These are phyloP conservation scores for Globisporangium cederbergense DNA, from an alignment of 352 stramenopile genomes.

Conservation along the genomic window DNA sequence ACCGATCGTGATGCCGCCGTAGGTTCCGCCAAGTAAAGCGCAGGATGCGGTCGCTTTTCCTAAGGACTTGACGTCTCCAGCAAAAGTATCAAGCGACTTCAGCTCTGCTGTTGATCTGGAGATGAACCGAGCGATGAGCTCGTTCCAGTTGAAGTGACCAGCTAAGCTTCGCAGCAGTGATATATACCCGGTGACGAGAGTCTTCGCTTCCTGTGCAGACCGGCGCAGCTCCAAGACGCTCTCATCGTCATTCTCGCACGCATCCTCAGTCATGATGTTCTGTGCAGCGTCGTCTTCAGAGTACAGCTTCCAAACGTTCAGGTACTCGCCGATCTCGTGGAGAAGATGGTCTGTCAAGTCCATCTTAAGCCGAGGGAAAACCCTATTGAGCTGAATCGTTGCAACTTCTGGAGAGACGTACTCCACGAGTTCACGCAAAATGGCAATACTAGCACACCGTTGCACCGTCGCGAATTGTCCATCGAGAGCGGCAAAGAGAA, in stretches of 20 bases:
- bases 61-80: conserved; percentile 8
- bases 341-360: conserved; percentile 44
- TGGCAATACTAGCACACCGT: conserved; percentile 35
- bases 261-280: neutral
- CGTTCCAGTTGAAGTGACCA: conserved; percentile 29
- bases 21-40: conserved; percentile 52
- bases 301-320: conserved; percentile 49
- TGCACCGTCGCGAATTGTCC: conserved; percentile 43
- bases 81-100: neutral
- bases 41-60: conserved; percentile 36
- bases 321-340: conserved; percentile 20
- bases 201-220: conserved; percentile 42
- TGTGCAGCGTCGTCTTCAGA: conserved; percentile 14
- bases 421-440: conserved; percentile 44
- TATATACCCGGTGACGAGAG: conserved; percentile 39
- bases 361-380: conserved; percentile 18
- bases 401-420: conserved; percentile 33
- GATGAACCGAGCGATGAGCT: conserved; percentile 28
- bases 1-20: conserved; percentile 43
- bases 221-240: conserved; percentile 31
- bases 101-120: conserved; percentile 14
- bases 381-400: conserved; percentile 29
- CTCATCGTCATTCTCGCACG: neutral
- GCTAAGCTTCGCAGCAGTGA: conserved; percentile 42
- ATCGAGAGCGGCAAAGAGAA: conserved; percentile 60